phyloP scores from a whole-genome alignment of 768 basidiomycete species.

The Mycena leptocephala region DNA sequence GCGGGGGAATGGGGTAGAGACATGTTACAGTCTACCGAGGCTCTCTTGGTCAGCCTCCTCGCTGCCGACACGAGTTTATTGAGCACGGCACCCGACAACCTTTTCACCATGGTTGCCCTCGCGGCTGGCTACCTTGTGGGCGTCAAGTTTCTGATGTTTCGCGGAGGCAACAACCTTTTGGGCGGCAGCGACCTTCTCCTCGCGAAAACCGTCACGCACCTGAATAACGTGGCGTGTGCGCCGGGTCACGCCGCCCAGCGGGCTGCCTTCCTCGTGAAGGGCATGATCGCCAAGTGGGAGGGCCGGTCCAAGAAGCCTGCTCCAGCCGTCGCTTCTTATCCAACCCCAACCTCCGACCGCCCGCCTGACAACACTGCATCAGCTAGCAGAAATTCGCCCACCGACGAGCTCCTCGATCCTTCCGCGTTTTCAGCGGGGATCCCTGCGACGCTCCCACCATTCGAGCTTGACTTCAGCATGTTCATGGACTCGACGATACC shows the following conservation, averaged over 20 bases:
- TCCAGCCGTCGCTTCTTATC: conserved; percentile 19
- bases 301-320: neutral
- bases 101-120: conserved; percentile 60
- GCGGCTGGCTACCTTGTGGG: conserved; percentile 55
- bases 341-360: conserved; percentile 32
- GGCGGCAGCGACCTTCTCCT: conserved; percentile 53
- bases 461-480: conserved; percentile 22
- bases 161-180: conserved; percentile 46
- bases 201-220: conserved; percentile 43
- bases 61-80: conserved; percentile 47
- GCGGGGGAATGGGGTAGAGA: conserved; percentile 57
- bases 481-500: conserved; percentile 34
- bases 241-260: conserved; percentile 50
- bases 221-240: conserved; percentile 46
- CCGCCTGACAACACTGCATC: neutral
- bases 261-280: conserved; percentile 28
- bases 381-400: neutral
- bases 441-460: neutral
- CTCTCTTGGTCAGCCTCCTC: conserved; percentile 49
- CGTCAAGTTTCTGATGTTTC: conserved; percentile 54
- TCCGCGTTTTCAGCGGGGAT: neutral
- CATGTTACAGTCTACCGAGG: conserved; percentile 51
- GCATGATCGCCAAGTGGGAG: conserved; percentile 37
- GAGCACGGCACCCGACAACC: conserved; percentile 56
- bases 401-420: conserved; percentile 7